Conservation (phyloP, 192 early-diverging fungal species). For the Podila clonocystis region DNA sequence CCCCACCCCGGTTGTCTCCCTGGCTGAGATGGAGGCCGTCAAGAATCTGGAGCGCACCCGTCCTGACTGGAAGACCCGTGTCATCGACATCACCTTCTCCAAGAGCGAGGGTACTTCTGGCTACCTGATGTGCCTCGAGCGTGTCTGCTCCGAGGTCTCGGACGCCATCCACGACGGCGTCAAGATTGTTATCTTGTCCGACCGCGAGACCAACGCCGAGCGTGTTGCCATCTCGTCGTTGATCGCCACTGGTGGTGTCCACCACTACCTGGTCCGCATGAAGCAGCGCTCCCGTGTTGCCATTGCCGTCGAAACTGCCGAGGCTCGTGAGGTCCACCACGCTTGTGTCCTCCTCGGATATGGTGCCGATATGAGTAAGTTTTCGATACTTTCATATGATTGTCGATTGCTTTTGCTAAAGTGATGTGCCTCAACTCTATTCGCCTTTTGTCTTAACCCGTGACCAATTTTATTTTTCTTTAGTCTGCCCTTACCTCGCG, state of each 20-base stretch:
- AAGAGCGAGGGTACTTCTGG: slow-evolving; percentile 79
- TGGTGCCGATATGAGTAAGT: slow-evolving; percentile 86
- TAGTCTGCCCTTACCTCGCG: slow-evolving; percentile 91
- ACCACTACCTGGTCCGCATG: slow-evolving; percentile 90
- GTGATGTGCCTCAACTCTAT: not conserved
- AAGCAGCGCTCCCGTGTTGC: slow-evolving; percentile 91
- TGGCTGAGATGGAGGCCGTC: slow-evolving; percentile 84
- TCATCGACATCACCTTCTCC: slow-evolving; percentile 90
- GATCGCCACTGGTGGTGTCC: slow-evolving; percentile 91
- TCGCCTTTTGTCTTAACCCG: no score
- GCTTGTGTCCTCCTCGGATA: slow-evolving; percentile 96
- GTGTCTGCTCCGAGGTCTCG: slow-evolving; percentile 86
- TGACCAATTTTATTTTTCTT: no score
- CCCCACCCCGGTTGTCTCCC: slow-evolving; percentile 88
- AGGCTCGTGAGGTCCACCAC: slow-evolving; percentile 96
- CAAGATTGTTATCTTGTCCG: slow-evolving; percentile 88
- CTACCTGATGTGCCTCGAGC: slow-evolving; percentile 83
- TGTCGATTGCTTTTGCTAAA: not conserved
- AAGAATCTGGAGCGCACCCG: slow-evolving; percentile 72
- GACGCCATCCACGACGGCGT: slow-evolving; percentile 81
- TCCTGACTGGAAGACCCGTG: slow-evolving; percentile 80
- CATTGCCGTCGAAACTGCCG: slow-evolving; percentile 89
- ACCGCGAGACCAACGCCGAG: slow-evolving; percentile 67
- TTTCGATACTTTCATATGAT: not conserved
- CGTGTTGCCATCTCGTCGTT: slow-evolving; percentile 87